Base-by-base conservation (phyloP, 2,329 filamentous ascomycete genomes). In the Fusarium humuli region DNA sequence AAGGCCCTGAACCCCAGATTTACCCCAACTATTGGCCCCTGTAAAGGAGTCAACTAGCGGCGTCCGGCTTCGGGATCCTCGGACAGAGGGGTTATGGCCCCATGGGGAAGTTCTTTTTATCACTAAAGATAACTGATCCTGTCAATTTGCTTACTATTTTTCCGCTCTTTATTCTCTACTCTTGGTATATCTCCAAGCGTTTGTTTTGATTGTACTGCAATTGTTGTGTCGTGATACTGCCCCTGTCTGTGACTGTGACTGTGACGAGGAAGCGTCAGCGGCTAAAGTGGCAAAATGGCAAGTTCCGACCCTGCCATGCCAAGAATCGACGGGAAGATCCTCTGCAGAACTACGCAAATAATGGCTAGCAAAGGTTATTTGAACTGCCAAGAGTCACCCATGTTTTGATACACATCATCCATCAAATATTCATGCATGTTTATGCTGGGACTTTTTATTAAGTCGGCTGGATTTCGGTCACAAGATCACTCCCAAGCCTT, bases 1-100 rank as follows among this genome's bases (percentile, higher is more conserved):
- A 47, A 34, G 49, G 49, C 49, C 23, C 37, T 53, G 49, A 25
- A 67, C 63, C 64, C 64, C 64, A 52, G 57, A 62, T 67, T 67
- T 67, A 57, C 64, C 63, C 64, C 64, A 67, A 47, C 30, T 47
- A 60, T 23, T 23, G 9, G 3, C 23, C n/a, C 61, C 27, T 55
- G 48, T 22, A 61, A 34, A 45, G 47, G 32, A 49, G 44, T 47
- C 40, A 50, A 61, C 40, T 66, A 45, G 37, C 62, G 63, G 63
- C 34, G 46, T 49, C 30, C 30, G 16, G 42, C 41, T 25, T 61
- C 62, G 63, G 63, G 45, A 46, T 55, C 25, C 49, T 66, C 63
- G 63, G 47, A 34, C 47, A n/a, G 47, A 45, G 37, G 14, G 58
- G 41, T 22, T 12, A 5, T 25, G 23, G 16, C 11, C 11, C 52